Percentiles rank a stretch among this genome's conserved stretches.
Conservation (phyloP, 768 basidiomycete genomes). For the Saitozyma sp. region DNA sequence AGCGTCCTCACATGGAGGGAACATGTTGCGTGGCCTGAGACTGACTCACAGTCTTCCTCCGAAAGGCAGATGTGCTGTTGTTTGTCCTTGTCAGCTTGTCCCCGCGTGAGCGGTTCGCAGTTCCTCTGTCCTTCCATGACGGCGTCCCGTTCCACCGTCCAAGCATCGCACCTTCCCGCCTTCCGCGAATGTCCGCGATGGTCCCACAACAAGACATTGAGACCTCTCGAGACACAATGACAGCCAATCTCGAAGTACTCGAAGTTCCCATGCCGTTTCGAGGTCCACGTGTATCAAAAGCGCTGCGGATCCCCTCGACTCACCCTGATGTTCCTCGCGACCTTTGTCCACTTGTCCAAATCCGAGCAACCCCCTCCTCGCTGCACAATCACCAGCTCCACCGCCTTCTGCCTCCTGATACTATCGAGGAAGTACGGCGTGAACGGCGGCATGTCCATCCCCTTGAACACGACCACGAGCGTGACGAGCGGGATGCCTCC, state of each 20-base stretch:
- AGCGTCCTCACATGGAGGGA: not conserved
- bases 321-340: constrained; percentile 23
- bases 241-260: too few species aligned
- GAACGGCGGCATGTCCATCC: not conserved
- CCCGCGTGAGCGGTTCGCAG: too few species aligned
- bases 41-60: constrained; percentile 17
- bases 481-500: too few species aligned
- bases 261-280: too few species aligned
- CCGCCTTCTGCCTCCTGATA: constrained; percentile 17
- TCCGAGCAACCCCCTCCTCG: constrained; percentile 12
- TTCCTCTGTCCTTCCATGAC: too few species aligned
- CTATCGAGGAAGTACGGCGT: constrained; percentile 23
- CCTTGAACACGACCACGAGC: not conserved
- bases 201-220: too few species aligned
- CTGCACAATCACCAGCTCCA: constrained; percentile 25
- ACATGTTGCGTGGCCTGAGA: not conserved
- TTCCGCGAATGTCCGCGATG: too few species aligned
- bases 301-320: not conserved
- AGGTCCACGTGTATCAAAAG: too few species aligned
- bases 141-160: too few species aligned
- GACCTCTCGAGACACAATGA: too few species aligned
- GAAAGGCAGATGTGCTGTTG: constrained; percentile 19
- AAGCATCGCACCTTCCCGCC: too few species aligned
- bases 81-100: too few species aligned
- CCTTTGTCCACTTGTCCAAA: constrained; percentile 10